Evolutionary conservation across 1,284 basidiomycete species (phyloP).

Genomic region (Albatrellus sp.): DNA sequence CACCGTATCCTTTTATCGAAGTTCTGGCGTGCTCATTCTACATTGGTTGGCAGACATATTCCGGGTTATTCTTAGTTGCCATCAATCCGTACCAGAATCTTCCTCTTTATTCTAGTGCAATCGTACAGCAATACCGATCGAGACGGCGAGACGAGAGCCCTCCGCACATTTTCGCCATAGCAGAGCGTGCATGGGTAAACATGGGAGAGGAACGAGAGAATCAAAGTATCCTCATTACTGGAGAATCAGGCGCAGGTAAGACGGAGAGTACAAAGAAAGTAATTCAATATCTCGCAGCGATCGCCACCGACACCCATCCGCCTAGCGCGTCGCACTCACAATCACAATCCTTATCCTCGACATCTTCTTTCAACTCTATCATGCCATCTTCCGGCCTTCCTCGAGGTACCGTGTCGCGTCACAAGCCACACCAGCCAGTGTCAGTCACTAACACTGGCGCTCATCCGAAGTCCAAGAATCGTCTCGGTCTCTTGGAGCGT

Average conservation of each 20-base stretch:
- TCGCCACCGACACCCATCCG: conserved; percentile 72
- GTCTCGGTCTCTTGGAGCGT: conserved; percentile 84
- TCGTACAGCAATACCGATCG: conserved; percentile 87
- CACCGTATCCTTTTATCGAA: background rate
- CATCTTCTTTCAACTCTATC: conserved; percentile 29
- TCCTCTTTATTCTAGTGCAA: conserved; percentile 88
- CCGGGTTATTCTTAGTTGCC: conserved; percentile 93
- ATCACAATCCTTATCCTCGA: conserved; percentile 34
- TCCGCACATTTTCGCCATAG: conserved; percentile 95
- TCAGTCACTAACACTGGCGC: conserved; percentile 32
- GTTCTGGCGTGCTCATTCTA: conserved; percentile 4
- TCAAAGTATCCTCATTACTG: conserved; percentile 97
- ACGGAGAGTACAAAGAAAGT: conserved; percentile 99
- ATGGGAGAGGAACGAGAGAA: conserved; percentile 97
- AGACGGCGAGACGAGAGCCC: conserved; percentile 90
- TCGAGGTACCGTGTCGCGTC: conserved; percentile 35
- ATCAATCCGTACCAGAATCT: conserved; percentile 95
- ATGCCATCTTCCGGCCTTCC: conserved; percentile 52
- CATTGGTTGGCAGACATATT: conserved; percentile 65
- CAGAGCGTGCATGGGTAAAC: conserved; percentile 96
- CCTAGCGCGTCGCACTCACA: conserved; percentile 43
- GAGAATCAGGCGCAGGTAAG: conserved; percentile 98
- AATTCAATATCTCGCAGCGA: conserved; percentile 97
- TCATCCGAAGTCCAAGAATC: conserved; percentile 43
- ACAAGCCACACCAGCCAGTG: conserved; percentile 27